phyloP scores from a whole-genome alignment of 805 yeast species.

The Candida mattraensis region DNA sequence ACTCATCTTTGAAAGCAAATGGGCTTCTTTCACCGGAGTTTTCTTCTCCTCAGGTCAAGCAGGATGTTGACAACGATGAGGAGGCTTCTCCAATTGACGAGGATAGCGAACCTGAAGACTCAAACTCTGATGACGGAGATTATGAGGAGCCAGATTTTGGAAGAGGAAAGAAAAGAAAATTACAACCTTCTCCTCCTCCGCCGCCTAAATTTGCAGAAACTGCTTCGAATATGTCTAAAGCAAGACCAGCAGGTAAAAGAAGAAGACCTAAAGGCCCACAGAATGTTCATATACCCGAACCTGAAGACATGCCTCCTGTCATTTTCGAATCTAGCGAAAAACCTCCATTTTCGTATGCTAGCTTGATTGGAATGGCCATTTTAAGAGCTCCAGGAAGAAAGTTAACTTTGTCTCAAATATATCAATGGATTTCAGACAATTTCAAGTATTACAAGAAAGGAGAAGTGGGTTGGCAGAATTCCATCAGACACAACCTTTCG shows the following conservation, averaged over 20 bases:
- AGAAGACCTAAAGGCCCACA: slow-evolving; percentile 30
- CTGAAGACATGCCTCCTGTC: slow-evolving; percentile 41
- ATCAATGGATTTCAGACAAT: slow-evolving; percentile 86
- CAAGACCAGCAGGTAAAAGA: slow-evolving; percentile 9
- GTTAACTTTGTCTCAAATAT: slow-evolving; percentile 79
- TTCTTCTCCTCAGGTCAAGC: slow-evolving; percentile 46
- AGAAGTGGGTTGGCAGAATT: slow-evolving; percentile 97
- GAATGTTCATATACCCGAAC: slow-evolving; percentile 34
- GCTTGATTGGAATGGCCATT: slow-evolving; percentile 90
- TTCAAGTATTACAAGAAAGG: slow-evolving; percentile 79
- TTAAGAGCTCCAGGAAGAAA: slow-evolving; percentile 72
- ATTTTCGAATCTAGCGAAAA: slow-evolving; percentile 55
- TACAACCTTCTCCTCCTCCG: slow-evolving; percentile 21
- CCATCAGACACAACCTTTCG: slow-evolving; percentile 91
- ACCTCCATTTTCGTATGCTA: slow-evolving; percentile 95
- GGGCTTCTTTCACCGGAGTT: slow-evolving; percentile 40
- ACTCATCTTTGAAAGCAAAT: slow-evolving; percentile 12
- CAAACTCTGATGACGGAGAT: slow-evolving; percentile 11
- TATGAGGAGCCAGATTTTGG: slow-evolving; percentile 15
- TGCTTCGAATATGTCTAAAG: slow-evolving; percentile 4
- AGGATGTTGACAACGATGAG: slow-evolving; percentile 13
- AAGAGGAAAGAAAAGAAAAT: slow-evolving; percentile 17
- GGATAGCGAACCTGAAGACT: slow-evolving; percentile 16
- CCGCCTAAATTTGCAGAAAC: slow-evolving; percentile 23
- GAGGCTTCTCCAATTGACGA: slow-evolving; percentile 2